Evolutionary conservation across 805 yeast species (phyloP), one percentile per base, ranked within the genome.

Genomic region (Kluyveromyces wickerhamii): DNA sequence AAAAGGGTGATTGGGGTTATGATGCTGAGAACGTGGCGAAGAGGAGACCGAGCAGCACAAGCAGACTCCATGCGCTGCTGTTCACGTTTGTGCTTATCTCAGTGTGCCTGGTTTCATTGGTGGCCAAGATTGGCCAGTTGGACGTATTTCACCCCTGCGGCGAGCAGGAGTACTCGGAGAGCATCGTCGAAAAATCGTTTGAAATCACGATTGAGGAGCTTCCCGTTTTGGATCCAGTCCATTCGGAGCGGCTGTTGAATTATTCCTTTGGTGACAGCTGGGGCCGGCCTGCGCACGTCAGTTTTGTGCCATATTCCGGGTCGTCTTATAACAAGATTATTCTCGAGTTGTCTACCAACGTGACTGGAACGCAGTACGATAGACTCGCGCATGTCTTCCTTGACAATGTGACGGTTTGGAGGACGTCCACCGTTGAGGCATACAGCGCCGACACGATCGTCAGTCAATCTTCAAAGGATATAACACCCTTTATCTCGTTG

Each of bases 341-440:
- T 0, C 53, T 77, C 31, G 66, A 71, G 4, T 54, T 79, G 33
- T 64, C 71, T 34, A 73, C 77, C 7, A 52, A 67, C 10, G 74
- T 72, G 5, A 60, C 57, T 25, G 83, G 83, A 6, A 67, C 72
- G 10, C 86, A 79, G 50, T 77, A 72, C 44, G 85, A 79, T 48
- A 59, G 86, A 39, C 58, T 79, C 43, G 77, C 77, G 12, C 79
- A 79, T 52, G 62, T 83, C 29, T 78, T 69, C 45, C 55, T 81
- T 21, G 66, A 67, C 38, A 83, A 77, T 21, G 63, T 69, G 11
- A 82, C 82, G 42, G 61, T 85, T 25, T 85, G 95, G 94, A 71
- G 95, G 57, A 77, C 85, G 1, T 79, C 89, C 2, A 86, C 95
- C 2, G 76, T 82, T 11, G 95, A 85, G 57, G 95, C 95, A 1